Conservation (phyloP, 352 stramenopile species). For the Phytophthora lateralis region DNA sequence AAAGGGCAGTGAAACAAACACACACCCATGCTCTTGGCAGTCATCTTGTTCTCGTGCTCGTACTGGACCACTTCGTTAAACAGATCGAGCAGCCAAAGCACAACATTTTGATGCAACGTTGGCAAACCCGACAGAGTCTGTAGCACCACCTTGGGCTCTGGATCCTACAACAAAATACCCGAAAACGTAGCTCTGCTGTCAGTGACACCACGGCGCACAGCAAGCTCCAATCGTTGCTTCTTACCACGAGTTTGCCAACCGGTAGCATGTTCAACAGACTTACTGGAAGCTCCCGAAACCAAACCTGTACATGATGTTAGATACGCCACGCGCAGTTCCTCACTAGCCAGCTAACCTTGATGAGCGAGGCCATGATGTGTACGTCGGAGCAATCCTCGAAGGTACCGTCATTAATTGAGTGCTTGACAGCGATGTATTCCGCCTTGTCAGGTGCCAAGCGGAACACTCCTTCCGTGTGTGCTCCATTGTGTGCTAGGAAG, state of each 20-base stretch:
- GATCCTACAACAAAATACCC: constrained; percentile 34
- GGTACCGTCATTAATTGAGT: constrained; percentile 68
- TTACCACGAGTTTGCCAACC: constrained; percentile 52
- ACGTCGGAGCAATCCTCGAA: constrained; percentile 70
- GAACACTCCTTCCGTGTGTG: constrained; percentile 73
- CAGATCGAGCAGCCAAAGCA: constrained; percentile 81
- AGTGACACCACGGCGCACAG: not conserved
- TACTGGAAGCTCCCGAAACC: constrained; percentile 80
- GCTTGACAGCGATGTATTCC: constrained; percentile 59
- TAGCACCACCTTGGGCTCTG: constrained; percentile 34
- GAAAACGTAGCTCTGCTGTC: not conserved
- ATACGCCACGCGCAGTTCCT: not conserved
- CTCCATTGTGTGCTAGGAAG: constrained; percentile 54
- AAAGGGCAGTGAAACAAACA: not conserved
- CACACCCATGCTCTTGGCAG: constrained; percentile 74
- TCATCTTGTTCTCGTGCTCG: constrained; percentile 80
- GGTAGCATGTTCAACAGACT: constrained; percentile 74
- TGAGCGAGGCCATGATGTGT: constrained; percentile 82
- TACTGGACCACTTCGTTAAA: constrained; percentile 63
- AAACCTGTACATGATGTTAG: constrained; percentile 48
- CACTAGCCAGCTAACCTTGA: constrained; percentile 56
- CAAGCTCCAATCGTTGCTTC: not conserved
- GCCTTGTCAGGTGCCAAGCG: constrained; percentile 73
- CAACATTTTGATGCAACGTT: constrained; percentile 41
- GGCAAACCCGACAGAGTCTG: constrained; percentile 43